Evolutionary conservation across 768 basidiomycete species (phyloP).

Genomic region (Dioszegia aurantiaca): DNA sequence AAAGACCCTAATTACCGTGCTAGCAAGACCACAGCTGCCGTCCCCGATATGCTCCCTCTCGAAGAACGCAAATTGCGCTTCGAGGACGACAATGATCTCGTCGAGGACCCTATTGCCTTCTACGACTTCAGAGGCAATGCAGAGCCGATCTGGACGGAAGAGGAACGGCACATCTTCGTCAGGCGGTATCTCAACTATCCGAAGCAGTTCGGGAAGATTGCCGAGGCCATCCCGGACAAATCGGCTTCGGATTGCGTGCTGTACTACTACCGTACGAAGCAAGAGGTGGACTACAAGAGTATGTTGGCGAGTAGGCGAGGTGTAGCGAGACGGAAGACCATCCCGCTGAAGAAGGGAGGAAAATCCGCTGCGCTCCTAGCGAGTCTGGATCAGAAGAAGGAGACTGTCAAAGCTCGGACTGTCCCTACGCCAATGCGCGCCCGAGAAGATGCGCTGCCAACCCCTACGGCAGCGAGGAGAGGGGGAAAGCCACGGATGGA

Average conservation of each 20-base stretch:
- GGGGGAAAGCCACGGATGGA: slow-evolving; percentile 8
- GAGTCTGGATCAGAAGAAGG: slow-evolving; percentile 35
- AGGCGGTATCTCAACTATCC: slow-evolving; percentile 79
- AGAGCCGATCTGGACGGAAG: slow-evolving; percentile 82
- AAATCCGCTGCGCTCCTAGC: slow-evolving; percentile 37
- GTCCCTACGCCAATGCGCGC: slow-evolving; percentile 20
- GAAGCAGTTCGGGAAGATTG: slow-evolving; percentile 94
- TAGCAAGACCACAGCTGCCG: slow-evolving; percentile 73
- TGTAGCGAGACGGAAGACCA: slow-evolving; percentile 25
- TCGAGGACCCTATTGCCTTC: slow-evolving; percentile 72
- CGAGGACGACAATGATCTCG: slow-evolving; percentile 80
- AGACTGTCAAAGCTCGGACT: slow-evolving; percentile 18
- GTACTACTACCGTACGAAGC: slow-evolving; percentile 94
- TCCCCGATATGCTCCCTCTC: slow-evolving; percentile 72
- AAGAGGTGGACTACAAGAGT: slow-evolving; percentile 57
- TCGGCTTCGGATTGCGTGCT: slow-evolving; percentile 82
- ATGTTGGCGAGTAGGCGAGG: slow-evolving; percentile 33
- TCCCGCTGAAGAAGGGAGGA: slow-evolving; percentile 40
- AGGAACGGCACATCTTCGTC: slow-evolving; percentile 73
- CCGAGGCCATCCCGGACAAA: slow-evolving; percentile 72
- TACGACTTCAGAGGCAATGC: slow-evolving; percentile 66
- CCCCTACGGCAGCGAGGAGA: not conserved
- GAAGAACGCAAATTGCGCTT: slow-evolving; percentile 52
- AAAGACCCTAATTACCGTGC: slow-evolving; percentile 88
- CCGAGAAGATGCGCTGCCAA: slow-evolving; percentile 1